Conservation (phyloP, 768 basidiomycete species). For the Lentinula lateritia region DNA sequence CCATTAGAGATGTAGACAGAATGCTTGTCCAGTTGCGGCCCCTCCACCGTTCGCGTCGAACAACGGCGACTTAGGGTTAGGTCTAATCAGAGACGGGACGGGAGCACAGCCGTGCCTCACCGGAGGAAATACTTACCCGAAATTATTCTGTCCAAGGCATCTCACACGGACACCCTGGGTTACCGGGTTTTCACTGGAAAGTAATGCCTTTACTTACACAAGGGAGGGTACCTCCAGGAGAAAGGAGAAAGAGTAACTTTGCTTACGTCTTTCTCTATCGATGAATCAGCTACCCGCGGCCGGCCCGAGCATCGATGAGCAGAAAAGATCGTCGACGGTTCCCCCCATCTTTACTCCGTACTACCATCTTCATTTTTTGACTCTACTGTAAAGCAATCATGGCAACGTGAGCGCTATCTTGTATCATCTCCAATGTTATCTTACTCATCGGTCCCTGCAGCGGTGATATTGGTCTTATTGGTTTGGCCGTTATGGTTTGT, state of each 20-base stretch:
- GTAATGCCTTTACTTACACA: neutral
- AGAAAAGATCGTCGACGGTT: neutral
- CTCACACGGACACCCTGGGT: neutral
- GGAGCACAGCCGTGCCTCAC: neutral
- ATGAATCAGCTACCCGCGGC: slow-evolving; percentile 5
- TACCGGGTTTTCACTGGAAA: neutral
- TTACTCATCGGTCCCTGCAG: slow-evolving; percentile 33
- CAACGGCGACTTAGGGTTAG: neutral
- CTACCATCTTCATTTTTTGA: slow-evolving; percentile 21
- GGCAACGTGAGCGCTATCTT: slow-evolving; percentile 41
- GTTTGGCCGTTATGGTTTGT: slow-evolving; percentile 94
- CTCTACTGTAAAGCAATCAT: slow-evolving; percentile 28
- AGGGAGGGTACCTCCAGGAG: neutral
- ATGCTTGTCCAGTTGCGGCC: neutral
- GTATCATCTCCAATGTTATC: slow-evolving; percentile 4
- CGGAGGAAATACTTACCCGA: neutral
- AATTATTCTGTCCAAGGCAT: neutral
- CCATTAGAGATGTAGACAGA: neutral
- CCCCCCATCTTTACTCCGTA: slow-evolving; percentile 24
- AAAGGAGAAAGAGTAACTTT: neutral
- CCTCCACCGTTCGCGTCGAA: neutral
- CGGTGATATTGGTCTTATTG: slow-evolving; percentile 97
- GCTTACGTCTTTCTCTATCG: neutral
- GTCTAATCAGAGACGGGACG: neutral
- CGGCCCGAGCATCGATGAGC: slow-evolving; percentile 3